Conservation (phyloP, 2,329 filamentous ascomycete species). For the Aureobasidium uvarum region DNA sequence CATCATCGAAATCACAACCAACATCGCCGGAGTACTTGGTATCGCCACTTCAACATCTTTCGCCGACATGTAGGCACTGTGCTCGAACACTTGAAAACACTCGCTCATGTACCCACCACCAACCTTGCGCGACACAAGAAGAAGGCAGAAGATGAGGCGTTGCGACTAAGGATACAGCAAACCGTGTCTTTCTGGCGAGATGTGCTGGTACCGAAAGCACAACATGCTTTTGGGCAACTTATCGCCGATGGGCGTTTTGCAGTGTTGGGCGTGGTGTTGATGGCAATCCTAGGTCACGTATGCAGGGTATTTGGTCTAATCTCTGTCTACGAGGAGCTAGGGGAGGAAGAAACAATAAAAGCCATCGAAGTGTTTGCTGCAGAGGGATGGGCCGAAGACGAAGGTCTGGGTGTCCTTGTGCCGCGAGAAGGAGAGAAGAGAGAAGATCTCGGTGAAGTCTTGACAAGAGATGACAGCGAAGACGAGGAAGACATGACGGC, state of each 20-base stretch:
- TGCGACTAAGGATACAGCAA: constrained; percentile 32
- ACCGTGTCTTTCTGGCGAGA: constrained; percentile 44
- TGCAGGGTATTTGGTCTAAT: constrained; percentile 45
- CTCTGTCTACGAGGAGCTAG: constrained; percentile 44
- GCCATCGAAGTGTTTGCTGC: constrained; percentile 47
- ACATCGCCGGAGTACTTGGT: constrained; percentile 80
- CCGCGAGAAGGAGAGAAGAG: constrained; percentile 10
- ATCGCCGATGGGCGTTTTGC: constrained; percentile 48
- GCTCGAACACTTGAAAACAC: constrained; percentile 35
- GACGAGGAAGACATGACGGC: constrained; percentile 13
- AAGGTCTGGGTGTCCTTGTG: constrained; percentile 35
- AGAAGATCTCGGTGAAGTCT: constrained; percentile 37
- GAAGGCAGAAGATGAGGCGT: constrained; percentile 31
- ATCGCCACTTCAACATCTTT: constrained; percentile 68
- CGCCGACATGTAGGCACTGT: constrained; percentile 64
- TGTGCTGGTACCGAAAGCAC: constrained; percentile 37
- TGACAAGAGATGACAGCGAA: constrained; percentile 34
- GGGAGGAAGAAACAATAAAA: constrained; percentile 43
- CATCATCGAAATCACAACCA: constrained; percentile 89
- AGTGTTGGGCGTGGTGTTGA: constrained; percentile 46
- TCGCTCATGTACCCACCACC: constrained; percentile 33
- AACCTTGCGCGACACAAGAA: constrained; percentile 35
- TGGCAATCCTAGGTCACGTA: constrained; percentile 44
- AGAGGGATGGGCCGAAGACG: constrained; percentile 39
- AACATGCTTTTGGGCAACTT: constrained; percentile 46